These are phyloP conservation scores for Malus hybrid DNA, from an alignment of 331 rosid genomes.

Conservation along the genomic window DNA sequence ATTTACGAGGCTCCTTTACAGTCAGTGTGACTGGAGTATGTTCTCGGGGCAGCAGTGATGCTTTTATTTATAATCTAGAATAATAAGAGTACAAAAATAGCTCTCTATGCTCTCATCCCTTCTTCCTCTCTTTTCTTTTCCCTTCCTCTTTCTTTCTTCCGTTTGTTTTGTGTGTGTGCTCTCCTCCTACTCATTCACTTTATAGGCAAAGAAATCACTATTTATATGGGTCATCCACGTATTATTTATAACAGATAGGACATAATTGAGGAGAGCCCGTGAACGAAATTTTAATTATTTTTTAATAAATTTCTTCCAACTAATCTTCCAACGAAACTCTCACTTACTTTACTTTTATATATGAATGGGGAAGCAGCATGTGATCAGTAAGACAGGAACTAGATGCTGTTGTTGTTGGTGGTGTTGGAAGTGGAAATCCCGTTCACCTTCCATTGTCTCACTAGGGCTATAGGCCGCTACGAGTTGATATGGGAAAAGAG, in stretches of 20 bases:
- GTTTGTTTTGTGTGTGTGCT: no score
- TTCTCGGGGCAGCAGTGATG: no score
- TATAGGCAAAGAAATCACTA: no score
- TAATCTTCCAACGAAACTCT: background rate
- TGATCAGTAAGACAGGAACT: background rate
- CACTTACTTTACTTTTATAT: background rate
- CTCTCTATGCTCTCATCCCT: no score
- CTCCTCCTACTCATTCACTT: background rate
- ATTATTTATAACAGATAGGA: background rate
- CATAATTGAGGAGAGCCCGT: background rate
- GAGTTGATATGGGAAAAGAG: no score
- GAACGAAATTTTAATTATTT: background rate
- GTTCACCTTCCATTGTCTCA: conserved; percentile 17
- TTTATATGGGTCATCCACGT: no score
- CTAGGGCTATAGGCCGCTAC: background rate
- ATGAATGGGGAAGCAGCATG: background rate
- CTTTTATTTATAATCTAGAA: no score
- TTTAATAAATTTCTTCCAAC: background rate
- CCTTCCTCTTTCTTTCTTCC: no score
- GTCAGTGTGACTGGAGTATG: no score
- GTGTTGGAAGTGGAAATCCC: conserved; percentile 17
- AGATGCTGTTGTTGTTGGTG: background rate
- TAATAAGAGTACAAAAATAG: no score
- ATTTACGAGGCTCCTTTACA: no score
- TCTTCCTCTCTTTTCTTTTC: no score